These are phyloP conservation scores for Globisporangium rhizosaccharum DNA, from an alignment of 352 stramenopile species.

Conservation along the genomic window DNA sequence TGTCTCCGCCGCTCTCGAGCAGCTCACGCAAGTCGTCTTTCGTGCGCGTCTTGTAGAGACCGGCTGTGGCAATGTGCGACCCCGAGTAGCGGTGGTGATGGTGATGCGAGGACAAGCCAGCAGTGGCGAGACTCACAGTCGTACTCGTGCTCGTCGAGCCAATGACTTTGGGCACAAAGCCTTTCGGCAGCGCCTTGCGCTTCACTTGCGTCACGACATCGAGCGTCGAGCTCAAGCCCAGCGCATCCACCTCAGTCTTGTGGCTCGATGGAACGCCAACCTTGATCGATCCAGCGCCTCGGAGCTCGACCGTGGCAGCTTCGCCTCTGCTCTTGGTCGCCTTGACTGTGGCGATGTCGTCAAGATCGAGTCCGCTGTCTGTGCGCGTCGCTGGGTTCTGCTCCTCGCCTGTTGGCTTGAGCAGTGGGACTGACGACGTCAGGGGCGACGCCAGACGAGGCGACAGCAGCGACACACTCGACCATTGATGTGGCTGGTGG, in stretches of 20 bases:
- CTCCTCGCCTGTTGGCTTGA: constrained; percentile 10
- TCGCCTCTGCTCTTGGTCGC: constrained; percentile 1
- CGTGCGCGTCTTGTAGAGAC: constrained; percentile 18
- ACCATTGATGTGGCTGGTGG: constrained; percentile 1
- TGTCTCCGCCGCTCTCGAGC: constrained; percentile 8
- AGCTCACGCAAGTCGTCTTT: constrained; percentile 42
- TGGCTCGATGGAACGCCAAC: not conserved
- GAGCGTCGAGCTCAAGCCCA: constrained; percentile 1
- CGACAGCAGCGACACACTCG: constrained; percentile 11
- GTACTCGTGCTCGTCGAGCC: constrained; percentile 8
- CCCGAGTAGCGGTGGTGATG: constrained; percentile 17
- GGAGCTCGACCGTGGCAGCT: not conserved
- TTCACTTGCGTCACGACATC: constrained; percentile 19
- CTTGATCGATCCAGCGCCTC: constrained; percentile 1
- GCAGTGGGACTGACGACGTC: constrained; percentile 22
- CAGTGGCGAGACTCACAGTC: constrained; percentile 16
- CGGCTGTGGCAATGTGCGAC: constrained; percentile 7
- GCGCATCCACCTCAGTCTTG: not conserved
- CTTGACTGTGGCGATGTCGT: not conserved
- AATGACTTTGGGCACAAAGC: constrained; percentile 15
- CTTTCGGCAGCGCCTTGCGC: constrained; percentile 27
- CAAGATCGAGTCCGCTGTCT: not conserved
- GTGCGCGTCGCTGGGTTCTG: not conserved
- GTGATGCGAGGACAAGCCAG: constrained; percentile 6
- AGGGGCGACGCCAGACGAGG: constrained; percentile 17